Base-by-base conservation (phyloP, 768 basidiomycete genomes). In the Lentinula lateritia region DNA sequence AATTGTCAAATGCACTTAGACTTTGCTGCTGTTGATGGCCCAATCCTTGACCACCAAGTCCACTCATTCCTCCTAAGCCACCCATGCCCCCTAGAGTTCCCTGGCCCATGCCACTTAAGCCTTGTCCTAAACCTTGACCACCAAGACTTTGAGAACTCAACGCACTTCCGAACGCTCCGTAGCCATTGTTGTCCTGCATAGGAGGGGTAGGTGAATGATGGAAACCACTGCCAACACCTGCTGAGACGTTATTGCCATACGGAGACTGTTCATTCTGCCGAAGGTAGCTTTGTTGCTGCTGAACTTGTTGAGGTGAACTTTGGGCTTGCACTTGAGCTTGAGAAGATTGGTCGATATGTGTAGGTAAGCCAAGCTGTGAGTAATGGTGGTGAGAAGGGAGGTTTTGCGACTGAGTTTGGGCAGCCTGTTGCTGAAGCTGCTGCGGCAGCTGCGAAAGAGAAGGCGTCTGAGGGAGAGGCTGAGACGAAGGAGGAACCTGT, bases 171-270 rank as follows among this genome's bases (percentile, higher is more conserved):
- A 91, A 90, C 1, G 84, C 74, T 45, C 84, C 80, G 66, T 89
- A 89, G 61, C 90, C 89, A 20, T 76, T 75, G 59, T 76, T 86
- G 54, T 86, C 81, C 62, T 90, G 89, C 16, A 76, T 74, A 60
- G 90, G 89, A 20, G 90, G 91, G 2, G 91, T 92, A 7, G 88
- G 83, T 0, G 87, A 79, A 68, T 92, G 88, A 80, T 89, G 90
- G 72, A 90, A 92, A 9, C 74, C 66, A 23, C 74, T 66, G 2
- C 80, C 71, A 7, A 90, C 87, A 10, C 42, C 32, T 18, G 32
- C 15, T 23, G 55, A 38, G 16, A 54, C 38, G 36, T 6, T 23
- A 20, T 34, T 20, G 16, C 41, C 45, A n/a, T 60, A 60, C 6
- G 59, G 50, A 16, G 59, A 60, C 18, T 52, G 50, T 10, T 60